phyloP scores from a whole-genome alignment of 2,329 filamentous ascomycete species.

The Tolypocladium endophyticum region DNA sequence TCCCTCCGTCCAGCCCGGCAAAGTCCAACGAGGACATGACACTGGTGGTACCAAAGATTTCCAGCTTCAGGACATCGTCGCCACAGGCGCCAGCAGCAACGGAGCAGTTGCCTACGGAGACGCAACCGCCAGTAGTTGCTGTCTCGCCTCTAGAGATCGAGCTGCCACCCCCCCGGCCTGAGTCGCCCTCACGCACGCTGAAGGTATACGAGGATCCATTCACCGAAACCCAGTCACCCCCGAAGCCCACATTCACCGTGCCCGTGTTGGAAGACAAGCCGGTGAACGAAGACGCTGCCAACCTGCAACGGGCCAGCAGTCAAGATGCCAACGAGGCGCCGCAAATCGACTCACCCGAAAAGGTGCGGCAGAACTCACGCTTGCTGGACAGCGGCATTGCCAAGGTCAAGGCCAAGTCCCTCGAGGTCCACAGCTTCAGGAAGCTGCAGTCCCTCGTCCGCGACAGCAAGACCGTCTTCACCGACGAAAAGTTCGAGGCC shows the following conservation, averaged over 20 bases:
- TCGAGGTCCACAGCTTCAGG: constrained; percentile 75
- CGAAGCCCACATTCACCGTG: constrained; percentile 32
- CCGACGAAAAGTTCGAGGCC: constrained; percentile 57
- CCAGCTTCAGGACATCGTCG: constrained; percentile 24
- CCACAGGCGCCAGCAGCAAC: constrained; percentile 10
- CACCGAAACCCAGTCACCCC: constrained; percentile 34
- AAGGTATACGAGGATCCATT: constrained; percentile 56
- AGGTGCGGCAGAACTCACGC: constrained; percentile 45
- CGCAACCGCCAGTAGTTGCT: constrained; percentile 6
- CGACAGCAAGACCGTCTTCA: constrained; percentile 52
- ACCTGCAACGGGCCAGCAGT: constrained; percentile 15
- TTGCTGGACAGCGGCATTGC: constrained; percentile 65
- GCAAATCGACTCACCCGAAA: constrained; percentile 29
- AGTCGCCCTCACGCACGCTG: constrained; percentile 27
- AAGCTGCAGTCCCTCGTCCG: constrained; percentile 66
- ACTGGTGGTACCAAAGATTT: constrained; percentile 37
- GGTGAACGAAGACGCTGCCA: constrained; percentile 43
- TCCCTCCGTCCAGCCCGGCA: constrained; percentile 28
- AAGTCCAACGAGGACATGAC: constrained; percentile 43
- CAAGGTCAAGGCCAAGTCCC: constrained; percentile 57
- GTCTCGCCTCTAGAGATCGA: constrained; percentile 2
- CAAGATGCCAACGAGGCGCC: constrained; percentile 10
- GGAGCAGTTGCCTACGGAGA: constrained; percentile 3
- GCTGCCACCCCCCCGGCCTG: neutral
- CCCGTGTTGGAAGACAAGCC: constrained; percentile 50